Base-by-base conservation (phyloP, 192 early-diverging fungal genomes). In the Podila epicladia region DNA sequence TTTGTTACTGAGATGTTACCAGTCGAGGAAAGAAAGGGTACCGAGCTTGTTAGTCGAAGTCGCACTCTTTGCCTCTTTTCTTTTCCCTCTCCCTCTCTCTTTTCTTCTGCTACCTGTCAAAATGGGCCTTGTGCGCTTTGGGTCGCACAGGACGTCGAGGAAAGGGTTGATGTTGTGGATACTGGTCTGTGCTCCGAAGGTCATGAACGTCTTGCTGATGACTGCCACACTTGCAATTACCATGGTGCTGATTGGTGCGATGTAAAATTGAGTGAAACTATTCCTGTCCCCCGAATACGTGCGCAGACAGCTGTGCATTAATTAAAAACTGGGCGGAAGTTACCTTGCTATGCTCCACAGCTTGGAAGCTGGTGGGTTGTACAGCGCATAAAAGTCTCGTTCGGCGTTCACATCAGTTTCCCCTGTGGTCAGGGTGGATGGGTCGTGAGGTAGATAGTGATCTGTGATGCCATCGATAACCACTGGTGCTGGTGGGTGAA, bases 161-260 rank as follows among this genome's bases (percentile, higher is more conserved):
- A 93, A 91, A 49, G 86, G 85, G 72, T 94, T 87, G 58, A 91
- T 72, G 57, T 89, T 84, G 67, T 89, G 83, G 2, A 87, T 82
- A 0, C 82, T 71, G 31, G 82, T 85, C 32, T 80, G 72, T 6
- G 77, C 32, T 45, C 77, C 77, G 50, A 80, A 80, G 5, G 77
- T 80, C 71, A 80, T 64, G 33, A 73, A 80, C 9, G 58, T 51
- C 53, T 80, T 80, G 62, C 77, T 80, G 17, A 80, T 57, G 9
- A 62, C 61, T 29, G 58, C 77, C 7, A 80, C 77, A 0, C 77
- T 67, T 29, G 59, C 50, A 65, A 80, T 80, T 17, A 80, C 71
- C 69, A 72, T 58, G 7, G 55, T 72, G 15, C 75, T 79, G 19
- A 28, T n/a, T 17, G 62, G 24, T 48, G 48, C 58, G 13, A 45